phyloP scores from a whole-genome alignment of 805 yeast species.

The Priceomyces melissophilus region DNA sequence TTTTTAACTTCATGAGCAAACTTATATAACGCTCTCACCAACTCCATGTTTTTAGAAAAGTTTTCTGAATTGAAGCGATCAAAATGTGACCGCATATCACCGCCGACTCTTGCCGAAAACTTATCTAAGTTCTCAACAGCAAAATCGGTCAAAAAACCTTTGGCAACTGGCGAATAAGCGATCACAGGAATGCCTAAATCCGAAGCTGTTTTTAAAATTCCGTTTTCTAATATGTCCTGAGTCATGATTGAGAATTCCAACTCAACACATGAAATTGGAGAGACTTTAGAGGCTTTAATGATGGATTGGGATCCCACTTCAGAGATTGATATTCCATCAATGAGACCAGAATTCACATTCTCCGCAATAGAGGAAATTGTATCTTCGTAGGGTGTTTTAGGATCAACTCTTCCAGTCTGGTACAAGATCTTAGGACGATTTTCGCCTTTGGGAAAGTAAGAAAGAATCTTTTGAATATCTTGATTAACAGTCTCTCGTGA shows the following conservation, averaged over 20 bases:
- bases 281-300: constrained; percentile 50
- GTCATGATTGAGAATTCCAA: constrained; percentile 72
- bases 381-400: constrained; percentile 54
- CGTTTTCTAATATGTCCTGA: constrained; percentile 60
- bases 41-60: constrained; percentile 46
- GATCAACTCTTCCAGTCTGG: constrained; percentile 72
- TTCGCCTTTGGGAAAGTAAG: constrained; percentile 26
- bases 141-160: constrained; percentile 72
- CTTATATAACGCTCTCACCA: constrained; percentile 48
- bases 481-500: constrained; percentile 42
- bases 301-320: constrained; percentile 68
- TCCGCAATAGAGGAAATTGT: constrained; percentile 55
- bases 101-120: constrained; percentile 41
- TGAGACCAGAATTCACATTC: constrained; percentile 57
- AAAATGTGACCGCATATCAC: constrained; percentile 48
- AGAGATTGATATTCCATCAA: constrained; percentile 70
- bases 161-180: constrained; percentile 81
- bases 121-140: constrained; percentile 36
- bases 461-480: constrained; percentile 45
- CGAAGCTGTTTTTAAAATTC: constrained; percentile 57
- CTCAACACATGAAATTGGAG: constrained; percentile 68
- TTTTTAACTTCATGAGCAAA: constrained; percentile 45
- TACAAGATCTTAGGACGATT: constrained; percentile 45
- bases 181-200: constrained; percentile 62
- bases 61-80: constrained; percentile 63